Evolutionary conservation across 176 grass and related monocot genomes (phyloP).

Genomic region (Themeda triandra): DNA sequence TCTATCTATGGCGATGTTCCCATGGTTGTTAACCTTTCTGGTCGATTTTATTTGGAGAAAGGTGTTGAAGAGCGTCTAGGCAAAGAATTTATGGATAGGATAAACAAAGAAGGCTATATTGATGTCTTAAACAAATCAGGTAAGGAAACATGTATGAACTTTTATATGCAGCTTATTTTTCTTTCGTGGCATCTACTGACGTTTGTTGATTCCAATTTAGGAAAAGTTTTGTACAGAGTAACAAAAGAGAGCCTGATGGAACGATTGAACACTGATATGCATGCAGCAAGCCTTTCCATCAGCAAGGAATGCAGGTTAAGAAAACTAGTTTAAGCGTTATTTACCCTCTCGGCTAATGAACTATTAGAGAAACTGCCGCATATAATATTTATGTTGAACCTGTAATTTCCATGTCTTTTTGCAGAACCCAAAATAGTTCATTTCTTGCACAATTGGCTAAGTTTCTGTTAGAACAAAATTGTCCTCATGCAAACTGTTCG

Average conservation of each 20-base stretch:
- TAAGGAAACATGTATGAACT: background rate
- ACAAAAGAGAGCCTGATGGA: constrained; percentile 83
- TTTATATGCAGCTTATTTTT: background rate
- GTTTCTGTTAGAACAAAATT: background rate
- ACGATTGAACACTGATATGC: constrained; percentile 82
- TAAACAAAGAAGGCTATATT: constrained; percentile 76
- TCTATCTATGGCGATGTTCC: constrained; percentile 65
- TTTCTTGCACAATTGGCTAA: background rate
- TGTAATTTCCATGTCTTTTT: background rate
- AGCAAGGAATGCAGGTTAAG: constrained; percentile 75
- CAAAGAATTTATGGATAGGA: constrained; percentile 58
- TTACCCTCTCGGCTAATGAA: background rate
- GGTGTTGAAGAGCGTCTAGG: constrained; percentile 78
- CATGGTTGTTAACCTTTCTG: constrained; percentile 73
- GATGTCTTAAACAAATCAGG: constrained; percentile 60
- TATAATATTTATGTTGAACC: background rate
- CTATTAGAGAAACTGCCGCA: constrained; percentile 13
- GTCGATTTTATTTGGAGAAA: constrained; percentile 73
- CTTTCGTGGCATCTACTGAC: background rate
- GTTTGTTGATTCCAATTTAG: constrained; percentile 25
- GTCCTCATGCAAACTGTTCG: background rate
- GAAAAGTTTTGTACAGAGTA: constrained; percentile 49
- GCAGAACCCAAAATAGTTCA: background rate
- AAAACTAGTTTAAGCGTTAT: background rate
- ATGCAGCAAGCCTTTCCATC: constrained; percentile 56